These are phyloP conservation scores for Onygenales sp. DNA, from an alignment of 2,329 filamentous ascomycete species.

Conservation along the genomic window DNA sequence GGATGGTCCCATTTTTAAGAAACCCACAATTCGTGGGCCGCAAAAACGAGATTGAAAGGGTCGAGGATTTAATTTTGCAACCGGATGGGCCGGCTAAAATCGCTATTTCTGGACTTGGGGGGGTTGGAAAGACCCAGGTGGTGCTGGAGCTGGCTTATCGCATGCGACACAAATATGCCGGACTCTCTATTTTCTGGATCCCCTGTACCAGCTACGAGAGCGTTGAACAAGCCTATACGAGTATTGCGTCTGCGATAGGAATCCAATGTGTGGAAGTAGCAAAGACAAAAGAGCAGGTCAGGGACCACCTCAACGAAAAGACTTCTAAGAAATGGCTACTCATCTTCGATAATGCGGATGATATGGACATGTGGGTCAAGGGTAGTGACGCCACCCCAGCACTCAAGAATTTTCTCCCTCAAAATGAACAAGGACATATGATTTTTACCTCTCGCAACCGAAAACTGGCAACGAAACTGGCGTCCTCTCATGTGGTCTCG, in stretches of 20 bases:
- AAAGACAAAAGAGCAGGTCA: background rate
- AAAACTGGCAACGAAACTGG: background rate
- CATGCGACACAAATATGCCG: constrained; percentile 10
- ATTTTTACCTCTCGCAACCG: constrained; percentile 14
- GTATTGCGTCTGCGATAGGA: constrained; percentile 10
- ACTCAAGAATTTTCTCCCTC: constrained; percentile 11
- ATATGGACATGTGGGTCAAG: constrained; percentile 11
- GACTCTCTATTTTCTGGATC: constrained; percentile 20
- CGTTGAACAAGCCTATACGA: constrained; percentile 15
- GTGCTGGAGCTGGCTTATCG: constrained; percentile 18
- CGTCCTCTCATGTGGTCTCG: background rate
- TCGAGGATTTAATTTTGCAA: background rate
- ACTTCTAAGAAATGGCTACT: constrained; percentile 14
- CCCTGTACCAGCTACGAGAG: constrained; percentile 13
- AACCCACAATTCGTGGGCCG: background rate
- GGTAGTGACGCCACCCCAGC: background rate
- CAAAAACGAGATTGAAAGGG: background rate
- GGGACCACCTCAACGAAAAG: constrained; percentile 9
- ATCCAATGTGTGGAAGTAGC: constrained; percentile 1
- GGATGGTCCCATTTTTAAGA: background rate
- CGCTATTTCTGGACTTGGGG: constrained; percentile 17
- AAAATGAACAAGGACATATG: constrained; percentile 13
- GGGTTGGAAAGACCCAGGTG: constrained; percentile 21
- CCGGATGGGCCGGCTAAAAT: background rate
- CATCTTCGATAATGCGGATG: constrained; percentile 20